phyloP scores from a whole-genome alignment of 2,329 filamentous ascomycete genomes.

The Hymenotorrendiella dingleyae region DNA sequence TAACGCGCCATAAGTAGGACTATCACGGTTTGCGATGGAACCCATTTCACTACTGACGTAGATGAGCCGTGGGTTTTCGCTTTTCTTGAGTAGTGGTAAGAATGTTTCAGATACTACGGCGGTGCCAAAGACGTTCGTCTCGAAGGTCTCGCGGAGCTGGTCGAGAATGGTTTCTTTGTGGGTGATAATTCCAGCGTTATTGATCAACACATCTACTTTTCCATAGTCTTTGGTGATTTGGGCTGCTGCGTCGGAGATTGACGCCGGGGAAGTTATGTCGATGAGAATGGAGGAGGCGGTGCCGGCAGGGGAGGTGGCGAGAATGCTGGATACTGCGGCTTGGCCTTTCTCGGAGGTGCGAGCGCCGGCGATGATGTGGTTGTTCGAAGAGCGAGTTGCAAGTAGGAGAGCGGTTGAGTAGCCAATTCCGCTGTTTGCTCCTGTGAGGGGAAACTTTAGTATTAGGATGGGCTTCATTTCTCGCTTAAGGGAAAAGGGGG shows the following conservation, averaged over 20 bases:
- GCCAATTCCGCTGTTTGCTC: neutral
- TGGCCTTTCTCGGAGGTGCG: neutral
- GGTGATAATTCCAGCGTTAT: slow-evolving; percentile 23
- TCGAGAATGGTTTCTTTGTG: neutral
- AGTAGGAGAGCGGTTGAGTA: neutral
- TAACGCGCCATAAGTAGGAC: slow-evolving; percentile 6
- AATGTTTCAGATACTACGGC: neutral
- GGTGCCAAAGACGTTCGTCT: slow-evolving; percentile 2
- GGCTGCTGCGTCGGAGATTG: slow-evolving; percentile 27
- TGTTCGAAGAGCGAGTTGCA: neutral
- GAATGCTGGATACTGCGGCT: neutral
- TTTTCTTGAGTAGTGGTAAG: slow-evolving; percentile 4
- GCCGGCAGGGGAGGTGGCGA: neutral
- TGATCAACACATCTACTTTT: slow-evolving; percentile 31
- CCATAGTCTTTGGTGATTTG: slow-evolving; percentile 24
- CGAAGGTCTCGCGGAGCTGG: neutral
- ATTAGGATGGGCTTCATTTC: neutral
- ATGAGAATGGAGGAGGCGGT: neutral
- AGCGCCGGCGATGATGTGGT: neutral
- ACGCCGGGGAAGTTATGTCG: slow-evolving; percentile 15
- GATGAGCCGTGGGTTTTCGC: slow-evolving; percentile 10
- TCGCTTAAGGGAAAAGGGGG: neutral
- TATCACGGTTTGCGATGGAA: slow-evolving; percentile 11
- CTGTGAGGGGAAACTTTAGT: neutral
- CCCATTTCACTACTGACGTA: slow-evolving; percentile 14